phyloP scores from a whole-genome alignment of 2,329 filamentous ascomycete species.

The Trichoderma lentiforme region DNA sequence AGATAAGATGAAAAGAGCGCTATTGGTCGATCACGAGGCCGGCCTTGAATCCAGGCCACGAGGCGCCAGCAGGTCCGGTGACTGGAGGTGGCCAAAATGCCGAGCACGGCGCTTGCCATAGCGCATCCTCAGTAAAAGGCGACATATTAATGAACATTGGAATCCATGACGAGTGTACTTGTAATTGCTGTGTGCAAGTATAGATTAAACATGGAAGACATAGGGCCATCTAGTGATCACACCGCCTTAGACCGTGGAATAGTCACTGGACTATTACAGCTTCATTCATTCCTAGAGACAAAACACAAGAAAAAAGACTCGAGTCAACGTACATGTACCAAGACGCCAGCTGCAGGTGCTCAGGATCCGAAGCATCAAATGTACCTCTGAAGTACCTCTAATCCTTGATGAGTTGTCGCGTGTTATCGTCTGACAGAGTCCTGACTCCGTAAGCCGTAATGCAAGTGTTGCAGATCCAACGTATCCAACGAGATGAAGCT shows the following conservation, averaged over 20 bases:
- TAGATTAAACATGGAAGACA: not conserved
- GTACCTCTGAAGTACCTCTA: not conserved
- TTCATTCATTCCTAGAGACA: not conserved
- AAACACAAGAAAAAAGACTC: not conserved
- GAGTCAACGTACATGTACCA: not conserved
- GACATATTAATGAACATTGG: too few species aligned
- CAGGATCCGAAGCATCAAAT: not conserved
- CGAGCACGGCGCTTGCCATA: not conserved
- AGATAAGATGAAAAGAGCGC: slow-evolving; percentile 13
- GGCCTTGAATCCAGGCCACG: slow-evolving; percentile 14
- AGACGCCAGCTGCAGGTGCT: not conserved
- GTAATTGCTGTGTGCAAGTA: not conserved
- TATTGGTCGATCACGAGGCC: slow-evolving; percentile 18
- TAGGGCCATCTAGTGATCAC: not conserved
- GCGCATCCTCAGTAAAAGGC: not conserved
- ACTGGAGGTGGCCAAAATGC: slow-evolving; percentile 4
- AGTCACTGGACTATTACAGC: not conserved
- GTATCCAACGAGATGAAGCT: not conserved
- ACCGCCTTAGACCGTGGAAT: not conserved
- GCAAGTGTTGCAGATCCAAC: not conserved
- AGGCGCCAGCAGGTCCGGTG: slow-evolving; percentile 14
- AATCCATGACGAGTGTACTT: not conserved
- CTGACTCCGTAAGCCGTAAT: not conserved
- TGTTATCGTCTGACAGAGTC: not conserved
- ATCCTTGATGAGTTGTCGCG: not conserved